Percentiles rank a stretch among this genome's conserved stretches.
These are phyloP conservation scores for Phoma herbarum DNA, from an alignment of 2,329 filamentous ascomycete species.

Conservation along the genomic window DNA sequence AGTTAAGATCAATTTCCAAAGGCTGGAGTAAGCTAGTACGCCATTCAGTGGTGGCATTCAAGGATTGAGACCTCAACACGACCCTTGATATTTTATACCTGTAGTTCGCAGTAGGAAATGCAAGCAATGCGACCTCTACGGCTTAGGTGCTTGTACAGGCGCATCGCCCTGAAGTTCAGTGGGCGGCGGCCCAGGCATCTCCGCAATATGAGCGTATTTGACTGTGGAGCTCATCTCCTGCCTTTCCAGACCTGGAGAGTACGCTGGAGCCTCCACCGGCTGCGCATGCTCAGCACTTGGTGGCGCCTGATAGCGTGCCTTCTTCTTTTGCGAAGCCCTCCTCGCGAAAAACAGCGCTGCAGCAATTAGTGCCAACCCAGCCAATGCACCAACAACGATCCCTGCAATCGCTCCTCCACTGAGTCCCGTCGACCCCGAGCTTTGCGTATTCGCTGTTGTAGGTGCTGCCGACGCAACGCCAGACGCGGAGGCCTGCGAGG, in stretches of 20 bases:
- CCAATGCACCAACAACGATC: conserved; percentile 10
- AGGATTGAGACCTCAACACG: no score
- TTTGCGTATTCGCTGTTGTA: neutral
- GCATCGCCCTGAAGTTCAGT: conserved; percentile 10
- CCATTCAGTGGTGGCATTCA: no score
- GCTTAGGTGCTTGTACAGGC: neutral
- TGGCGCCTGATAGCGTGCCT: neutral
- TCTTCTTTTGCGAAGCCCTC: conserved; percentile 9
- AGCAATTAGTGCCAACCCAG: conserved; percentile 5
- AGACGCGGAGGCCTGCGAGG: neutral
- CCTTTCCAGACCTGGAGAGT: neutral
- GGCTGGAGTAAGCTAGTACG: no score
- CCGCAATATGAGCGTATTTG: conserved; percentile 11
- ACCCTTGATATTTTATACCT: no score
- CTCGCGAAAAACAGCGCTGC: conserved; percentile 7
- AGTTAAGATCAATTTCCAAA: no score
- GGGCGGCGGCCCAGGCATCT: conserved; percentile 10
- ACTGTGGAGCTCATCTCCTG: conserved; percentile 4
- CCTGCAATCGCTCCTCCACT: conserved; percentile 14
- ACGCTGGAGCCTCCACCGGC: neutral
- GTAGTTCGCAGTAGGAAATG: neutral
- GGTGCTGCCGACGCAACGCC: neutral
- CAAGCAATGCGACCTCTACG: neutral
- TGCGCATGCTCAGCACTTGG: neutral
- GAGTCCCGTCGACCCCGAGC: neutral